phyloP scores from a whole-genome alignment of 495 filamentous ascomycete genomes.

The Niebla homalea region DNA sequence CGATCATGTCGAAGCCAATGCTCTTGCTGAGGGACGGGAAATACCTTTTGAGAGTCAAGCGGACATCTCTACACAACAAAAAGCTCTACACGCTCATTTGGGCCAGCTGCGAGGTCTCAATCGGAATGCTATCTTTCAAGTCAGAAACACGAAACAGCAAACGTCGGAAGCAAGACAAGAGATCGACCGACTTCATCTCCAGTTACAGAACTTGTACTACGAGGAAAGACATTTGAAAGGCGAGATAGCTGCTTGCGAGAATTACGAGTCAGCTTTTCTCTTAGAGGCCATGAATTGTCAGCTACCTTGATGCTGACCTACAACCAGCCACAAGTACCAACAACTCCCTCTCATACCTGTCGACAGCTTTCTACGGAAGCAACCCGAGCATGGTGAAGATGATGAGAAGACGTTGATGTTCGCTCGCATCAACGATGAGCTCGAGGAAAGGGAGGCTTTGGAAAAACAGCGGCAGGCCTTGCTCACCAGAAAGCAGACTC shows the following conservation, averaged over 20 bases:
- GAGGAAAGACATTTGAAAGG: slow-evolving; percentile 82
- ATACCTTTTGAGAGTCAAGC: slow-evolving; percentile 38
- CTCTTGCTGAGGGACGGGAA: slow-evolving; percentile 23
- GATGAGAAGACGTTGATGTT: slow-evolving; percentile 75
- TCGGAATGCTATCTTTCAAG: slow-evolving; percentile 62
- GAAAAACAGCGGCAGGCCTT: slow-evolving; percentile 79
- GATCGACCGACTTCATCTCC: slow-evolving; percentile 80
- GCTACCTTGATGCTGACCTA: slow-evolving; percentile 5
- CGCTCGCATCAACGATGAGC: slow-evolving; percentile 84
- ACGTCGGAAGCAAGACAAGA: slow-evolving; percentile 82
- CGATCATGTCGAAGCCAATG: slow-evolving; percentile 39
- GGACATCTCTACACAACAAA: slow-evolving; percentile 63
- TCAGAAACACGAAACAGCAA: slow-evolving; percentile 72
- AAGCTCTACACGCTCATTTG: slow-evolving; percentile 63
- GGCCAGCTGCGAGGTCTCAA: slow-evolving; percentile 72
- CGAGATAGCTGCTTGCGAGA: slow-evolving; percentile 83
- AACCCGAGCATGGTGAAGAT: slow-evolving; percentile 57
- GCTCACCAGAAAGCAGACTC: slow-evolving; percentile 75
- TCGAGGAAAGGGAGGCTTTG: slow-evolving; percentile 68
- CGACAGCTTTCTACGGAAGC: slow-evolving; percentile 66
- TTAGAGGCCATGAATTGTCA: neutral
- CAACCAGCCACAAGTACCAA: slow-evolving; percentile 67
- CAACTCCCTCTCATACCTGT: slow-evolving; percentile 71
- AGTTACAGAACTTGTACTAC: slow-evolving; percentile 92
- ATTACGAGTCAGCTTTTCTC: slow-evolving; percentile 58